These are phyloP conservation scores for Backusella macrospora DNA, from an alignment of 192 early-diverging fungal genomes.

Conservation along the genomic window DNA sequence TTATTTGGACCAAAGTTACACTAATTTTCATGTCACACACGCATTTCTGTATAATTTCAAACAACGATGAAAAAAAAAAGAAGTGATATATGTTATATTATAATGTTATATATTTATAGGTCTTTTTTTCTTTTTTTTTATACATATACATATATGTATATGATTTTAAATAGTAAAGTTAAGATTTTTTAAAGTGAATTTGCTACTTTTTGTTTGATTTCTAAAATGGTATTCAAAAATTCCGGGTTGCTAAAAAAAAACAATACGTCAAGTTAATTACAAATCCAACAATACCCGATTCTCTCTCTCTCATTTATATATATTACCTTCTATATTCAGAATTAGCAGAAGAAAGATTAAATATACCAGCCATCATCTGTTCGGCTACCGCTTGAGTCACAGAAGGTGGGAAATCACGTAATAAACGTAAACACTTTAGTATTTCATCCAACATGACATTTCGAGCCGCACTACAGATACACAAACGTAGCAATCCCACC, in stretches of 20 bases:
- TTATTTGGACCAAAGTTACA: no score
- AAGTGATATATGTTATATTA: no score
- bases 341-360: slow-evolving; percentile 50
- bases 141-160: no score
- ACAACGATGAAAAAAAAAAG: no score
- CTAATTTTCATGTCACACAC: no score
- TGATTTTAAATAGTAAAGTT: background rate
- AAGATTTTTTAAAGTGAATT: slow-evolving; percentile 14
- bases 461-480: slow-evolving; percentile 66
- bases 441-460: slow-evolving; percentile 56
- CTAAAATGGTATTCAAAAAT: slow-evolving; percentile 36
- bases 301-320: no score
- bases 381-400: slow-evolving; percentile 68
- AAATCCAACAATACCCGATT: background rate
- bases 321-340: slow-evolving; percentile 38
- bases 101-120: no score
- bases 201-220: slow-evolving; percentile 40
- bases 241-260: slow-evolving; percentile 30
- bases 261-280: background rate
- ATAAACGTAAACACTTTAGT: slow-evolving; percentile 53
- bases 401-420: slow-evolving; percentile 60
- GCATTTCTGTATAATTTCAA: no score
- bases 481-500: slow-evolving; percentile 69
- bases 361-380: slow-evolving; percentile 78
- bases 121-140: no score